Percentiles rank a stretch among this genome's conserved stretches.
These are phyloP conservation scores for Pachysolen tannophilus DNA, from an alignment of 805 yeast genomes.

Conservation along the genomic window DNA sequence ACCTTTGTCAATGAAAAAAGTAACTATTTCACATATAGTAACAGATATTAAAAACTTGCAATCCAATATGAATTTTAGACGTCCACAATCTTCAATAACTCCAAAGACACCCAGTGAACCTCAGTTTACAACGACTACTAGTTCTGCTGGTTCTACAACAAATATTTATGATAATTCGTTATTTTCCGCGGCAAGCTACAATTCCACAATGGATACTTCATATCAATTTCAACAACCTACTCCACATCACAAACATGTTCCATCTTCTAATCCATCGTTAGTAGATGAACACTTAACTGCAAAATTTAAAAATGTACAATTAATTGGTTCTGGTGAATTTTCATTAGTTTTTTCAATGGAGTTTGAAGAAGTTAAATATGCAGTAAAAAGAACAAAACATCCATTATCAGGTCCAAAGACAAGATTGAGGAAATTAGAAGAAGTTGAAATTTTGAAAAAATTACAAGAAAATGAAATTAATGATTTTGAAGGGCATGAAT, in stretches of 20 bases:
- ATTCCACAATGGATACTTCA: conserved; percentile 11
- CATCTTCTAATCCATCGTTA: conserved; percentile 7
- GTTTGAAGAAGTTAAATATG: conserved; percentile 61
- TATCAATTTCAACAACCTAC: conserved; percentile 5
- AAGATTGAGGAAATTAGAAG: conserved; percentile 57
- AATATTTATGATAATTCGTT: conserved; percentile 11
- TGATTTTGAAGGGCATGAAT: conserved; percentile 61
- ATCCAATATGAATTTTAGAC: not conserved
- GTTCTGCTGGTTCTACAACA: conserved; percentile 5
- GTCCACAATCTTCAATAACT: conserved; percentile 6
- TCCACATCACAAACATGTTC: not conserved
- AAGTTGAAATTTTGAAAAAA: conserved; percentile 58
- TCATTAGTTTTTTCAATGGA: conserved; percentile 80
- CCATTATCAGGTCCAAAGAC: conserved; percentile 53
- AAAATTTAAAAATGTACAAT: conserved; percentile 55
- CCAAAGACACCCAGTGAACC: conserved; percentile 23
- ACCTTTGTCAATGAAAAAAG: not conserved
- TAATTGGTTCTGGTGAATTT: conserved; percentile 83
- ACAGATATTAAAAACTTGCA: not conserved
- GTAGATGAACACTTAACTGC: conserved; percentile 37
- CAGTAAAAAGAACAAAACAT: conserved; percentile 79
- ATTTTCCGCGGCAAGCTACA: conserved; percentile 9
- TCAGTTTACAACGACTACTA: conserved; percentile 10
- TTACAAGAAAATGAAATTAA: conserved; percentile 30
- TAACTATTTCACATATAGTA: not conserved